Base-by-base conservation (phyloP, 768 basidiomycete species). In the Hirschioporus abietinus region DNA sequence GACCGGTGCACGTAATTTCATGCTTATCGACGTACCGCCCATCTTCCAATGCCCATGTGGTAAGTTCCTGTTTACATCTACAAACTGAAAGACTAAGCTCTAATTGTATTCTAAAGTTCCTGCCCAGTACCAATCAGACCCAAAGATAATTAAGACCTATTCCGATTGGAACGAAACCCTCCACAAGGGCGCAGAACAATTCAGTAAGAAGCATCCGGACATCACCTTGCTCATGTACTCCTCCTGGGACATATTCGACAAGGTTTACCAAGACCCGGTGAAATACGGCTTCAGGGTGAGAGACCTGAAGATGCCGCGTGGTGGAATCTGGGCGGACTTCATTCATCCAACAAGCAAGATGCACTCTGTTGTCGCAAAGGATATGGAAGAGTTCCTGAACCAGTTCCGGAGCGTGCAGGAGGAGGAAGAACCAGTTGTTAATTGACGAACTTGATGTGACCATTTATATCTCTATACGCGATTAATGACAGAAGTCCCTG, bases 281-380 rank as follows among this genome's bases (percentile, higher is more conserved):
- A 66, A 67, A 0, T 77, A 81, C 67, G 82, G 82, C 0, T 83
- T 86, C 65, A 20, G 67, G 0, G 65, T 64, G 7, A 69, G 70
- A 23, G 79, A 85, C 67, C 69, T 74, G 1, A 61, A 70, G 4
- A 77, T 74, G 64, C 60, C 68, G 0, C 77, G 74, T 1, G 83
- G 84, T 7, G 70, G 68, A 1, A 77, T 86, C 12, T 88, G 85
- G 86, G 71, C 77, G 18, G 87, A 87, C 70, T 73, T 77, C 24
- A 68, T 88, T 57, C 86, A 88, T 71, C 85, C 85, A 0, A 83
- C 84, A 0, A 82, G 80, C 66, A 75, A 72, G 66, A 79, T 86
- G 58, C 85, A 87, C 68, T 76, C 80, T 30, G 71, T 82, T 60
- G 67, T 87, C n/a, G 84, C 86, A 1, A 72, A 72, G 23, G 79